phyloP scores from a whole-genome alignment of 352 stramenopile species.

The Phytopythium mirpurense region DNA sequence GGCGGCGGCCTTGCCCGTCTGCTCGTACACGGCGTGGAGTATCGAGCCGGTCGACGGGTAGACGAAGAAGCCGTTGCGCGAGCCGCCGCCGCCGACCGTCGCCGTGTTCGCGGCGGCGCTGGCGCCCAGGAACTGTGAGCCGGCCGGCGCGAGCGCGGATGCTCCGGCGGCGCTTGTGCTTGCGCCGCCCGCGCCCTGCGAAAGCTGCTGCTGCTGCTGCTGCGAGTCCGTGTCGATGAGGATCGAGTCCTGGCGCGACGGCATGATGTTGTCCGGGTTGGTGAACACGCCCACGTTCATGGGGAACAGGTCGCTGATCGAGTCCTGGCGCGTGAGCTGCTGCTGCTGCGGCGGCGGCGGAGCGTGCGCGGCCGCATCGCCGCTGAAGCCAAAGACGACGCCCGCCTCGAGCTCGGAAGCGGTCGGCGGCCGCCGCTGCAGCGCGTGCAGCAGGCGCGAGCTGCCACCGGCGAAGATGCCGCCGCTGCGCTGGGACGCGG shows the following conservation, averaged over 20 bases:
- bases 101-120: not conserved
- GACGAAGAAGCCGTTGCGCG: not conserved
- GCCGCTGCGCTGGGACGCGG: slow-evolving; percentile 3
- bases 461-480: slow-evolving; percentile 15
- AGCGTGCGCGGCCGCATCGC: too few relatives aligned
- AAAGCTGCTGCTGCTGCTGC: slow-evolving; percentile 36
- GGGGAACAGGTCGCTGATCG: slow-evolving; percentile 63
- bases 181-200: too few relatives aligned
- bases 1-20: slow-evolving; percentile 13
- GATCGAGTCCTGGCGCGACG: slow-evolving; percentile 67
- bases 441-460: slow-evolving; percentile 17
- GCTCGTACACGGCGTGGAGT: slow-evolving; percentile 26
- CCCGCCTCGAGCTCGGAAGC: slow-evolving; percentile 8
- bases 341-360: too few relatives aligned
- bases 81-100: slow-evolving; percentile 2
- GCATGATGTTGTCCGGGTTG: slow-evolving; percentile 71
- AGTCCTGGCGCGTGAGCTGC: slow-evolving; percentile 25
- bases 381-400: not conserved
- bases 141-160: slow-evolving; percentile 7
- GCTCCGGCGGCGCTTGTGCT: slow-evolving; percentile 11
- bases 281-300: slow-evolving; percentile 61
- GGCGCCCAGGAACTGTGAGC: slow-evolving; percentile 5
- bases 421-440: slow-evolving; percentile 16
- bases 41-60: slow-evolving; percentile 12
- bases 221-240: slow-evolving; percentile 65